Conservation (phyloP, 306 rosid genomes). For the Prunus mira region DNA sequence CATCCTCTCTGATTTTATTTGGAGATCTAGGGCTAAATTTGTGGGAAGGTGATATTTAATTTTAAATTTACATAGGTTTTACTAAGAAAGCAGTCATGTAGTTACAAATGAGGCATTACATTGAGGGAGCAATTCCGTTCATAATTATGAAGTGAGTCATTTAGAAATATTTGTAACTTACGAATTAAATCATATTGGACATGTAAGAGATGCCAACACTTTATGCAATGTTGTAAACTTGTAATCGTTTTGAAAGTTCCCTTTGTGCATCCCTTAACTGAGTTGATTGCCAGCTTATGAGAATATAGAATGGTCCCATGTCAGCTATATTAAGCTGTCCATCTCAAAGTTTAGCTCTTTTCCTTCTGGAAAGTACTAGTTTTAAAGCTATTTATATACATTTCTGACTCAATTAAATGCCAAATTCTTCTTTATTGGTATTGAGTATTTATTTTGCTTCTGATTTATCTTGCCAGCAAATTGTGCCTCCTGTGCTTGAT, state of each 20-base stretch:
- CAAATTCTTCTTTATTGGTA: neutral
- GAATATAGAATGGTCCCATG: neutral
- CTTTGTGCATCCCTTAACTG: neutral
- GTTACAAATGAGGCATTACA: neutral
- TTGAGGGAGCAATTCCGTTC: neutral
- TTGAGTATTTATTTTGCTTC: slow-evolving; percentile 13
- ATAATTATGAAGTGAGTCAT: neutral
- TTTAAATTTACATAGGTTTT: neutral
- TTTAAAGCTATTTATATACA: neutral
- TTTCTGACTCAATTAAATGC: neutral
- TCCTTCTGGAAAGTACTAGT: neutral
- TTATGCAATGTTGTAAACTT: neutral
- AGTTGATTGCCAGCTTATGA: neutral
- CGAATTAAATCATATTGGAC: neutral
- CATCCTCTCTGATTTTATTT: neutral
- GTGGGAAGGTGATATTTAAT: neutral
- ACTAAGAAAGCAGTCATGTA: neutral
- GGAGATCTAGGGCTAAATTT: neutral
- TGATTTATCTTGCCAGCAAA: slow-evolving; percentile 61
- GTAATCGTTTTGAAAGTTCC: neutral
- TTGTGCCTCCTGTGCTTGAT: slow-evolving; percentile 85
- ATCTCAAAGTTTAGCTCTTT: neutral
- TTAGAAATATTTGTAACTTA: neutral
- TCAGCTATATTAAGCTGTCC: neutral
- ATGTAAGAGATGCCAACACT: neutral